Percentiles rank a stretch among this genome's conserved stretches.
phyloP scores from a whole-genome alignment of 2,329 filamentous ascomycete species.

The Nectriaceae sp. region DNA sequence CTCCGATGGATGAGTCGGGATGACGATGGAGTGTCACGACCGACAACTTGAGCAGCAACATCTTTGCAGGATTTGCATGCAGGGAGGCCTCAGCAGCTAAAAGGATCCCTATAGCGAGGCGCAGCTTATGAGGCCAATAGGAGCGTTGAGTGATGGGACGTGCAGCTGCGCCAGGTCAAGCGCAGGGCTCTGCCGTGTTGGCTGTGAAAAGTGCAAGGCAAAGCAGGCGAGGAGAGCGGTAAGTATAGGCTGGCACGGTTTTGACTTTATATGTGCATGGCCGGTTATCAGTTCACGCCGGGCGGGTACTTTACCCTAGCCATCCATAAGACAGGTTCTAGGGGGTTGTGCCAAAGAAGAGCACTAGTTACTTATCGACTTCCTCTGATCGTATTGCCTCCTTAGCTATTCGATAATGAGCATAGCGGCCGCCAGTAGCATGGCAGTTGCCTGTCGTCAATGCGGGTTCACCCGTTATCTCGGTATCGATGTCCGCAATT shows the following conservation, averaged over 20 bases:
- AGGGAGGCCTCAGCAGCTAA: conserved; percentile 5
- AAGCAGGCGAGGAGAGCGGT: conserved; percentile 2
- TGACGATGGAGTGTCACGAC: background rate
- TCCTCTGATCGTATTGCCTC: too few species aligned
- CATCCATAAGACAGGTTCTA: background rate
- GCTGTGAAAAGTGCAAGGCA: conserved; percentile 3
- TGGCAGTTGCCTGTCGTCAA: background rate
- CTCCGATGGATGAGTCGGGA: conserved; percentile 2
- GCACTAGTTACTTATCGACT: too few species aligned
- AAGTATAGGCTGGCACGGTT: background rate
- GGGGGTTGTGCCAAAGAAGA: background rate
- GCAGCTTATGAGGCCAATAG: background rate
- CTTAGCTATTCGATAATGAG: background rate
- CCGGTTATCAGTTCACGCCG: background rate
- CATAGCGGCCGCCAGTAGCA: background rate
- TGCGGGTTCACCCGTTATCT: background rate
- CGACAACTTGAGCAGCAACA: background rate
- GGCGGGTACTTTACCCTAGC: background rate
- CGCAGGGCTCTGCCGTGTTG: conserved; percentile 1
- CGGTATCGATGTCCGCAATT: too few species aligned
- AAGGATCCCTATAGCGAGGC: conserved; percentile 1
- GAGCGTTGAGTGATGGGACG: background rate
- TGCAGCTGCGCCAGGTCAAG: conserved; percentile 1
- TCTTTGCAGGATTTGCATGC: conserved; percentile 3
- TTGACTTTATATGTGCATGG: background rate